Percentiles rank a stretch among this genome's conserved stretches.
Evolutionary conservation across 331 rosid species (phyloP).

Genomic region (Rhamnella rubrinervis): DNA sequence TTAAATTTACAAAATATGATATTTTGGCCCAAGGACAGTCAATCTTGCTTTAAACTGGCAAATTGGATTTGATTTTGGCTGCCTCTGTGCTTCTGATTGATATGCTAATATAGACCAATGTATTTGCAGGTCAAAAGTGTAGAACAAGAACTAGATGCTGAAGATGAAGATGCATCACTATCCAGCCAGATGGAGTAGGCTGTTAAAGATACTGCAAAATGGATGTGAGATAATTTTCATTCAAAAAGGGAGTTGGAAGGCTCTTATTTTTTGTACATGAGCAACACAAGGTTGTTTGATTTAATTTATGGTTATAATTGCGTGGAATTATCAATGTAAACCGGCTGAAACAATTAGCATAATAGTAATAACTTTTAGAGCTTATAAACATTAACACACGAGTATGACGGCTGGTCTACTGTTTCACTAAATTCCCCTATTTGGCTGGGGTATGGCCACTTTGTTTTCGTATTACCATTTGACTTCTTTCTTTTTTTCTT

Average conservation of each 20-base stretch:
- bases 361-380: not conserved
- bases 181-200: conserved; percentile 55
- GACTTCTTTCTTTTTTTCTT: not conserved
- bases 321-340: not conserved
- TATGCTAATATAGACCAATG: conserved; percentile 13
- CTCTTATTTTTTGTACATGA: conserved; percentile 25
- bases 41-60: not conserved
- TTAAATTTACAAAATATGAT: not conserved
- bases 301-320: not conserved
- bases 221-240: conserved; percentile 13
- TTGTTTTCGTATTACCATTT: not conserved
- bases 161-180: conserved; percentile 56
- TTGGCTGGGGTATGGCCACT: not conserved
- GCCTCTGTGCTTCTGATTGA: not conserved
- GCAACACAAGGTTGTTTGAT: conserved; percentile 25
- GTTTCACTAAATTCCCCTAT: not conserved
- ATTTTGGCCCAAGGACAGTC: not conserved
- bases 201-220: not conserved
- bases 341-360: not conserved
- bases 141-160: conserved; percentile 80
- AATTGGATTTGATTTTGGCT: not conserved
- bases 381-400: not conserved
- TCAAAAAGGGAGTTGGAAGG: conserved; percentile 9
- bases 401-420: not conserved
- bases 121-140: conserved; percentile 81